Percentiles rank a stretch among this genome's conserved stretches.
phyloP scores from a whole-genome alignment of 768 basidiomycete species.

The Tricholoma furcatifolium region DNA sequence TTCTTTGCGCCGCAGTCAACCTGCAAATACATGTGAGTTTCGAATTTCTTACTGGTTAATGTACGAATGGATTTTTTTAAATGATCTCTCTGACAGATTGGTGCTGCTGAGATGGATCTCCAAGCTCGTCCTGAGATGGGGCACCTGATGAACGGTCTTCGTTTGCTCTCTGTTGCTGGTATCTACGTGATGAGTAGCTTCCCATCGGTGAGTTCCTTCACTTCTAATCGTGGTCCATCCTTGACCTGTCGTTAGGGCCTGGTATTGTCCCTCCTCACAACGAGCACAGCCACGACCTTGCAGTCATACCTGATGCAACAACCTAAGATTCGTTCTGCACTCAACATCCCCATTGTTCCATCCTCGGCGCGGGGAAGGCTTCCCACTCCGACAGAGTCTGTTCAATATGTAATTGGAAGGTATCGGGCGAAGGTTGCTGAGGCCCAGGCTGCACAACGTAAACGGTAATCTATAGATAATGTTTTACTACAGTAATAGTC shows the following conservation, averaged over 20 bases:
- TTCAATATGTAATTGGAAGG: conserved; percentile 19
- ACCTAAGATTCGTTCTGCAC: conserved; percentile 36
- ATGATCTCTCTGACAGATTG: conserved; percentile 26
- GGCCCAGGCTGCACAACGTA: conserved; percentile 19
- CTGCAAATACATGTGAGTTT: conserved; percentile 62
- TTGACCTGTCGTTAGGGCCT: conserved; percentile 32
- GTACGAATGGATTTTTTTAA: background rate
- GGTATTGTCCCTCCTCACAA: conserved; percentile 40
- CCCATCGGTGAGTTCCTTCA: conserved; percentile 58
- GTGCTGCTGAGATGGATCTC: conserved; percentile 57
- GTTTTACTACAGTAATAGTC: background rate
- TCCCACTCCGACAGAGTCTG: conserved; percentile 26
- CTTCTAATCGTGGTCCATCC: background rate
- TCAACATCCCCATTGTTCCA: conserved; percentile 38
- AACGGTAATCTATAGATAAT: conserved; percentile 13
- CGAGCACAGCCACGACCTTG: conserved; percentile 39
- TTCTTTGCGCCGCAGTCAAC: conserved; percentile 60
- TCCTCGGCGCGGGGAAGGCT: conserved; percentile 26
- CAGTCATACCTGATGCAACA: conserved; percentile 51
- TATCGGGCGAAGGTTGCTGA: conserved; percentile 24
- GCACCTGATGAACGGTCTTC: conserved; percentile 69
- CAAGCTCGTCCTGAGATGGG: conserved; percentile 49
- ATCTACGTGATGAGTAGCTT: conserved; percentile 50
- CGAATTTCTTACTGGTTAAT: background rate
- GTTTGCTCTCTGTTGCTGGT: conserved; percentile 51